A percentile compares a stretch with the other conserved stretches of the same genome.
Conservation (phyloP, 2,329 filamentous ascomycete species). For the Microcera coccophila region DNA sequence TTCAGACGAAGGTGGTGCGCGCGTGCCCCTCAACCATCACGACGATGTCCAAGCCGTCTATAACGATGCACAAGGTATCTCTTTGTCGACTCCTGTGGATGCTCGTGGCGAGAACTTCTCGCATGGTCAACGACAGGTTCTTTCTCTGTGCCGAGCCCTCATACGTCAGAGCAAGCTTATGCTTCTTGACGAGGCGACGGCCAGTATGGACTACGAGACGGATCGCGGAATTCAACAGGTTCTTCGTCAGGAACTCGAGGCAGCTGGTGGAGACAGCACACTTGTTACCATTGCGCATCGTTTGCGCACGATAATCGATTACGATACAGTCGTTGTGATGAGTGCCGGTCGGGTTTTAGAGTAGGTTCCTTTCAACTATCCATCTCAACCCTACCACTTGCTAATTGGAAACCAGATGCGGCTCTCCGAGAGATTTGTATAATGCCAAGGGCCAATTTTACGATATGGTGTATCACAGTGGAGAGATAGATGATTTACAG, state of each 20-base stretch:
- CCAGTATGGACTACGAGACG: slow-evolving; percentile 57
- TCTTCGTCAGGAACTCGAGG: slow-evolving; percentile 46
- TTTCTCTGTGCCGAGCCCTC: slow-evolving; percentile 54
- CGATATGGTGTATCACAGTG: slow-evolving; percentile 54
- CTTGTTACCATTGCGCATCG: slow-evolving; percentile 57
- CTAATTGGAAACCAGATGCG: slow-evolving; percentile 32
- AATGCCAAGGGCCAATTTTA: slow-evolving; percentile 45
- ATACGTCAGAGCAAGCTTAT: slow-evolving; percentile 53
- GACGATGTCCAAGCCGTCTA: slow-evolving; percentile 4
- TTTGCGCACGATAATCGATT: slow-evolving; percentile 56
- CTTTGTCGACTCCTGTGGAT: slow-evolving; percentile 46
- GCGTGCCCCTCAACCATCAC: slow-evolving; percentile 19
- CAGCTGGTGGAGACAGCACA: slow-evolving; percentile 43
- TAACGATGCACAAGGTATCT: slow-evolving; percentile 24
- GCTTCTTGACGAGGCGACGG: slow-evolving; percentile 56
- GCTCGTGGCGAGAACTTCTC: slow-evolving; percentile 54
- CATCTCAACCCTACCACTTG: neutral
- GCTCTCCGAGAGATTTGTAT: slow-evolving; percentile 46
- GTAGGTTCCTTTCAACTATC: slow-evolving; percentile 32
- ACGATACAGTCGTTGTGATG: slow-evolving; percentile 57
- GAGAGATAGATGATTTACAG: slow-evolving; percentile 47
- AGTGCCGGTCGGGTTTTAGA: slow-evolving; percentile 51
- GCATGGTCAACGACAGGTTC: slow-evolving; percentile 55
- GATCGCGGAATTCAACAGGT: slow-evolving; percentile 54
- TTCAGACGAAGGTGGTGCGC: slow-evolving; percentile 29